Evolutionary conservation across 202 grass and related monocot genomes (phyloP).

Genomic region (Hordeum pubiflorum): DNA sequence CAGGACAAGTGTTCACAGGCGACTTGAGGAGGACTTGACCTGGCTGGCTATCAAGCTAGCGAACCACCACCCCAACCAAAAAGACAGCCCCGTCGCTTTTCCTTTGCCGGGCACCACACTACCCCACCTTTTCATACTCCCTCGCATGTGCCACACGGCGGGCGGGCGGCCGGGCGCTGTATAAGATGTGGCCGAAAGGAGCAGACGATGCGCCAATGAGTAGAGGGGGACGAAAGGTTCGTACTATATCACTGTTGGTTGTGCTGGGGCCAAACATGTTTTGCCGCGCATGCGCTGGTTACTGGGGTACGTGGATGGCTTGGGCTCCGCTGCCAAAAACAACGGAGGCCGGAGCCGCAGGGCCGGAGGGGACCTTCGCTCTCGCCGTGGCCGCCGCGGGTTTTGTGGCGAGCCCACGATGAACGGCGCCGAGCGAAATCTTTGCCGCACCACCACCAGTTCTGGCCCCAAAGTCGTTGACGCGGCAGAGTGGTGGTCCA

Average conservation of each 20-base stretch:
- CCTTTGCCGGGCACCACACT: slow-evolving; percentile 12
- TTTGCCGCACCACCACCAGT: not conserved
- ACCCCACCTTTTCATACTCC: not conserved
- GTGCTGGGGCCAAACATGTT: not conserved
- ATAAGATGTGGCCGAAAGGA: not conserved
- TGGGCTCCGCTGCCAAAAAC: not conserved
- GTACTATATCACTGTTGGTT: not conserved
- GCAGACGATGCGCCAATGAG: not conserved
- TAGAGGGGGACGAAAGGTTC: not conserved
- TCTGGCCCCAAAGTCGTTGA: not conserved
- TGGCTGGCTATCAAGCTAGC: not conserved
- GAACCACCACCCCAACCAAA: slow-evolving; percentile 18
- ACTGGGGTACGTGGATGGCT: not conserved
- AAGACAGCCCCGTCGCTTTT: not conserved
- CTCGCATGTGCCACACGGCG: not conserved
- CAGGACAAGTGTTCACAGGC: slow-evolving; percentile 7
- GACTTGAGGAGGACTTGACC: slow-evolving; percentile 4
- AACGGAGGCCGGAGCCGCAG: not conserved
- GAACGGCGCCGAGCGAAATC: not conserved
- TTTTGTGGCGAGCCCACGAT: not conserved
- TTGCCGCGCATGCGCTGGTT: not conserved
- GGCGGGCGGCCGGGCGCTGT: not conserved
- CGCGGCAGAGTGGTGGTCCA: not conserved
- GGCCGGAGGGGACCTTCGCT: not conserved
- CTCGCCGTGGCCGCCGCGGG: too few species aligned